Evolutionary conservation across 495 filamentous ascomycete species (phyloP).

Genomic region (Jackrogersella minutella): DNA sequence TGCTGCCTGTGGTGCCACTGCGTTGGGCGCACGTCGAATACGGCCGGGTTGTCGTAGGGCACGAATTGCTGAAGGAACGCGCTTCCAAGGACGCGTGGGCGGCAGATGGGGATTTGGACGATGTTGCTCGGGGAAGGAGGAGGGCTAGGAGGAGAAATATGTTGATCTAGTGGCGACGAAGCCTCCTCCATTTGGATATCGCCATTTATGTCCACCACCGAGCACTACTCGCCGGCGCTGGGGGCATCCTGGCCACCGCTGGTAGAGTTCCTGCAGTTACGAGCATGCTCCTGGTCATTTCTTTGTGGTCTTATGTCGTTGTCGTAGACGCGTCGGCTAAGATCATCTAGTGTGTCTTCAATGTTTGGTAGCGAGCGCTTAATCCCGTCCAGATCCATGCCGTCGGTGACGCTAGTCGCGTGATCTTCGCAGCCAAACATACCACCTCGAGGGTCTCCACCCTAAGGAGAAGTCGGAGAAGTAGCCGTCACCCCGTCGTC

Average conservation of each 20-base stretch:
- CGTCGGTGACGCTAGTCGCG: not conserved
- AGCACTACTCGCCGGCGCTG: conserved; percentile 21
- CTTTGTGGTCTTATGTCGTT: not conserved
- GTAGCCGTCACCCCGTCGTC: not conserved
- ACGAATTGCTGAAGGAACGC: conserved; percentile 14
- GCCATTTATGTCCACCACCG: conserved; percentile 21
- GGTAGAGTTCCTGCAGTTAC: not conserved
- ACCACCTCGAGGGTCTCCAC: not conserved
- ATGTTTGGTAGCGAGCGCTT: not conserved
- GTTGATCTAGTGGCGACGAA: not conserved
- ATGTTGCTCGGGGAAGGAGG: not conserved
- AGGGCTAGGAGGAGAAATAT: not conserved
- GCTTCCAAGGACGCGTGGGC: not conserved
- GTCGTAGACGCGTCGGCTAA: not conserved
- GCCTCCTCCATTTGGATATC: conserved; percentile 30
- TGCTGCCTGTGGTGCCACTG: conserved; percentile 16
- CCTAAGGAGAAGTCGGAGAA: not conserved
- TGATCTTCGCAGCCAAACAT: not conserved
- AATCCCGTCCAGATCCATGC: not conserved
- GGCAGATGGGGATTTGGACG: conserved; percentile 22
- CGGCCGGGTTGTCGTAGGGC: conserved; percentile 39
- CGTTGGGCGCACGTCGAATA: conserved; percentile 24
- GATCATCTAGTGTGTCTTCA: conserved; percentile 11
- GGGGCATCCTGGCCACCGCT: not conserved
- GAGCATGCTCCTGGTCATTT: not conserved